Percentiles rank a stretch among this genome's conserved stretches.
These are phyloP conservation scores for Ichthyophthirius multifiliis DNA, from an alignment of 169 alveolate genomes.

Conservation along the genomic window DNA sequence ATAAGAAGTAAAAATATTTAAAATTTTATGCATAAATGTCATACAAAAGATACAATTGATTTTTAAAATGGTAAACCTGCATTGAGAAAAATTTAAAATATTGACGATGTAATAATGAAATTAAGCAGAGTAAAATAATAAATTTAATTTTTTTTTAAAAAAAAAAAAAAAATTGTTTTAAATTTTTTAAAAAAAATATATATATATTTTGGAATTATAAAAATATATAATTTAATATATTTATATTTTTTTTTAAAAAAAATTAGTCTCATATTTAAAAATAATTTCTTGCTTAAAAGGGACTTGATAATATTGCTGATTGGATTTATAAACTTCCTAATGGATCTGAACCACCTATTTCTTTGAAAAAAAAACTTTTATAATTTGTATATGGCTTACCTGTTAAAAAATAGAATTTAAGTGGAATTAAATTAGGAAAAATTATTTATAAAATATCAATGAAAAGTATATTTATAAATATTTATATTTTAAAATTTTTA, in stretches of 20 bases:
- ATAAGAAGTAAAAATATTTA: not conserved
- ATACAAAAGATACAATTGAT: not conserved
- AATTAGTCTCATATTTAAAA: not conserved
- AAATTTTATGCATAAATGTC: not conserved
- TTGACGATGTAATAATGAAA: not conserved
- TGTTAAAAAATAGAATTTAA: not conserved
- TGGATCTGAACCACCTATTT: not conserved
- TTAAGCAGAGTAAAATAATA: not conserved
- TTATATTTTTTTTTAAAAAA: not conserved
- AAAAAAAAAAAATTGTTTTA: not conserved
- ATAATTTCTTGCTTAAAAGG: not conserved
- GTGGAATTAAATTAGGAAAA: not conserved
- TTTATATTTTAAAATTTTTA: not conserved
- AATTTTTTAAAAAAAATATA: not conserved
- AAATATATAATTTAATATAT: not conserved
- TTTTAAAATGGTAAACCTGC: not conserved
- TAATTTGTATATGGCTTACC: not conserved
- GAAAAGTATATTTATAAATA: not conserved
- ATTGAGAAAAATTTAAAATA: not conserved
- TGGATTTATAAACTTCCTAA: not conserved
- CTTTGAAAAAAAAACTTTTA: not conserved
- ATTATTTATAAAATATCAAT: not conserved
- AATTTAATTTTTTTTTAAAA: not conserved
- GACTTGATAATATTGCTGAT: not conserved
- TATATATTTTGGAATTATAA: not conserved